phyloP scores from a whole-genome alignment of 1,284 basidiomycete genomes.

The Naganishia liquefaciens region DNA sequence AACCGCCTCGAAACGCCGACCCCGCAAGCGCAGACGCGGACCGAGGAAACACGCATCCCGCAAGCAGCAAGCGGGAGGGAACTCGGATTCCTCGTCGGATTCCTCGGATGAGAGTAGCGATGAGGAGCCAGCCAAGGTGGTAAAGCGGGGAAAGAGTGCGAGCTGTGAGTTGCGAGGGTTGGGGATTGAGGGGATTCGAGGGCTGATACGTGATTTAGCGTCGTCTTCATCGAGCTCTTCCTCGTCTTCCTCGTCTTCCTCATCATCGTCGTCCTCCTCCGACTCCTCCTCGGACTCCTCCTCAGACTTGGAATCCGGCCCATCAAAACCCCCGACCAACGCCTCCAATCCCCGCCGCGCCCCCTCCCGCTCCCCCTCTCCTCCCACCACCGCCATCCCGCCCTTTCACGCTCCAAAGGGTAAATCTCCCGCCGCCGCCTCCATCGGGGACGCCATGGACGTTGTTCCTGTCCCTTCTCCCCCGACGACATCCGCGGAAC shows the following conservation, averaged over 20 bases:
- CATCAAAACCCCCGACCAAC: not conserved
- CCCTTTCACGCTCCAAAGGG: conserved; percentile 25
- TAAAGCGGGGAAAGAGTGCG: not conserved
- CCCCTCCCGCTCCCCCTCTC: conserved; percentile 30
- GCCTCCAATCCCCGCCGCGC: conserved; percentile 1
- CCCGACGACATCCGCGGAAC: not conserved
- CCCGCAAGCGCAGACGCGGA: conserved; percentile 31
- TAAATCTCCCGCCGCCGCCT: conserved; percentile 16
- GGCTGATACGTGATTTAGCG: not conserved
- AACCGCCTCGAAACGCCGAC: conserved; percentile 10
- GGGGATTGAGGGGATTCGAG: not conserved
- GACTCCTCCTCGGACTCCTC: conserved; percentile 31
- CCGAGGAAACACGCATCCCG: conserved; percentile 19
- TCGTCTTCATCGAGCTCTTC: conserved; percentile 23
- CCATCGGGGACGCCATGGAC: conserved; percentile 22
- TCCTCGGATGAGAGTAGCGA: conserved; percentile 17
- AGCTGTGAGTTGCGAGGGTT: not conserved
- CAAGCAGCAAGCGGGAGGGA: conserved; percentile 16
- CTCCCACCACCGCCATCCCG: conserved; percentile 25
- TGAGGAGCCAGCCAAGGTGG: conserved; percentile 15
- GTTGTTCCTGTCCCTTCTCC: not conserved
- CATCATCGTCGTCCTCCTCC: conserved; percentile 29
- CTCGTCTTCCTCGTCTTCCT: conserved; percentile 26
- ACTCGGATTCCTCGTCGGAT: conserved; percentile 1
- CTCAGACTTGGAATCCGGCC: conserved; percentile 28